A percentile compares a stretch with the other conserved stretches of the same genome.
These are phyloP conservation scores for Kwoniella bestiolae DNA, from an alignment of 768 basidiomycete species.

Conservation along the genomic window DNA sequence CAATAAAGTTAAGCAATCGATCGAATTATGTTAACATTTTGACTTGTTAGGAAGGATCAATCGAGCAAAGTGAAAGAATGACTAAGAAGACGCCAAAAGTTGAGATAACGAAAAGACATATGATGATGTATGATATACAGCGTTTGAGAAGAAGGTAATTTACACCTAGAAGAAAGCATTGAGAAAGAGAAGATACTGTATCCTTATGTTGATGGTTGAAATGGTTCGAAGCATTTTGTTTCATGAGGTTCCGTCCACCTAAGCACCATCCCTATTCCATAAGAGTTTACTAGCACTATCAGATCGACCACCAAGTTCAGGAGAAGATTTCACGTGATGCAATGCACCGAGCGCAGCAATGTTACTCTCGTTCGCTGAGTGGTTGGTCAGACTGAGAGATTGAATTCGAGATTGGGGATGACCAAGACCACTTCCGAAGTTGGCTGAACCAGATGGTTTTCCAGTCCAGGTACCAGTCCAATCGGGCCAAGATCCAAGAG, in stretches of 20 bases:
- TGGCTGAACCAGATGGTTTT: background rate
- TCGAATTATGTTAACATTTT: background rate
- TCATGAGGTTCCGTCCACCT: background rate
- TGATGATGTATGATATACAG: constrained; percentile 1
- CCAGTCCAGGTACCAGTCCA: constrained; percentile 1
- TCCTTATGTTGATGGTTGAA: background rate
- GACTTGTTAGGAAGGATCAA: background rate
- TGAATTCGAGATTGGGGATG: background rate
- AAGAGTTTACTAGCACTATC: constrained; percentile 1
- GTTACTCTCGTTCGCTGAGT: background rate
- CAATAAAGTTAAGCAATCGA: background rate
- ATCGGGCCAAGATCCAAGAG: constrained; percentile 4
- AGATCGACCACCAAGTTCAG: constrained; percentile 1
- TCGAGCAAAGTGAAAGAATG: constrained; percentile 3
- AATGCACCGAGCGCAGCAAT: background rate
- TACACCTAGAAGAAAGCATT: background rate
- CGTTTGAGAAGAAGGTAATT: background rate
- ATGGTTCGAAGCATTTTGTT: background rate
- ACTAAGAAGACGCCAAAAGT: background rate
- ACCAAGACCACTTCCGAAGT: background rate
- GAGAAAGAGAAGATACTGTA: background rate
- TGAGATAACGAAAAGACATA: constrained; percentile 9
- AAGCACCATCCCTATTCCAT: background rate
- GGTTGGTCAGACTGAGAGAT: background rate
- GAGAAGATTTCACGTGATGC: constrained; percentile 19